phyloP scores from a whole-genome alignment of 352 stramenopile species.

The Pythium volutum region DNA sequence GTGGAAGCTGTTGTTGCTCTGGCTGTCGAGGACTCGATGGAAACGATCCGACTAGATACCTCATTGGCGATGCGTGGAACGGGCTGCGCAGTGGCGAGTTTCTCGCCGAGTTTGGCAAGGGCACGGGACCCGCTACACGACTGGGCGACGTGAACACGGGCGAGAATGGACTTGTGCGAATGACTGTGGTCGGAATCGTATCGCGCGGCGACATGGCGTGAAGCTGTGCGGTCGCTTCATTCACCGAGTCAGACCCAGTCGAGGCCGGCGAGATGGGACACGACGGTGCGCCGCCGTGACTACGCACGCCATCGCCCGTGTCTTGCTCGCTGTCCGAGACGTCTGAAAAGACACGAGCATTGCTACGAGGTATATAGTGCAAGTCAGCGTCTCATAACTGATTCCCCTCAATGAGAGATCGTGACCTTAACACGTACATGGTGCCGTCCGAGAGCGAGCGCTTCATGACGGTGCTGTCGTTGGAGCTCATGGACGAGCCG shows the following conservation, averaged over 20 bases:
- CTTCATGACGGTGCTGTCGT: constrained; percentile 36
- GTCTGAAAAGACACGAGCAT: constrained; percentile 17
- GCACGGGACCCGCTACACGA: background rate
- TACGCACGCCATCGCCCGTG: constrained; percentile 7
- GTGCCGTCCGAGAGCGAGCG: constrained; percentile 67
- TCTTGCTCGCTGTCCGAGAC: constrained; percentile 20
- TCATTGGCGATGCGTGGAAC: constrained; percentile 9
- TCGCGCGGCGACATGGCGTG: constrained; percentile 23
- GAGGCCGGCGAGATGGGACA: constrained; percentile 29
- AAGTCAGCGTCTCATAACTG: no score
- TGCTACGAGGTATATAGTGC: no score
- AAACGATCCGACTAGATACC: background rate
- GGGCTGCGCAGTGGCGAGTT: constrained; percentile 16
- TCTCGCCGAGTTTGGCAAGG: background rate
- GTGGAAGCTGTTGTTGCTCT: background rate
- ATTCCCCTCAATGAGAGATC: no score
- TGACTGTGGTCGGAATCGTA: constrained; percentile 8
- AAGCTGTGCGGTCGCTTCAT: constrained; percentile 24
- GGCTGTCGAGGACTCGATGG: constrained; percentile 14
- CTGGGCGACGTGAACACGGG: constrained; percentile 22
- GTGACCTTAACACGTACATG: no score
- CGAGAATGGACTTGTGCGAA: constrained; percentile 22
- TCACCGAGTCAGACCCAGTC: constrained; percentile 22
- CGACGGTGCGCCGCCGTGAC: constrained; percentile 8
- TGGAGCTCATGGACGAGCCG: constrained; percentile 29